Evolutionary conservation across 495 filamentous ascomycete species (phyloP), one percentile per base, ranked within the genome.

Genomic region (Bacidia rubella): DNA sequence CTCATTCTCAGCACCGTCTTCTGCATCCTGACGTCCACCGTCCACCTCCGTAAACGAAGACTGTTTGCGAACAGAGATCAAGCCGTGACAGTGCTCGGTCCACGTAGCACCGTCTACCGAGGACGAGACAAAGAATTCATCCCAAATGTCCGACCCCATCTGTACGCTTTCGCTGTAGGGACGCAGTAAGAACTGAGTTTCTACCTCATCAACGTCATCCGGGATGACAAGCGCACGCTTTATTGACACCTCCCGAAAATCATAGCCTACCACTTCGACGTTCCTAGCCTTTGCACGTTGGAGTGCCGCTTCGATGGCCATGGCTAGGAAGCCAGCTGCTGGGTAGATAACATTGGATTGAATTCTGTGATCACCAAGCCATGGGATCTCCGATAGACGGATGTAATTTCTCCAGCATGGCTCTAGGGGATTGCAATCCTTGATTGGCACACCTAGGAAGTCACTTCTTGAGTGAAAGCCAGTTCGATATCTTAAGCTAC

Each of bases 301-400:
- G n/a, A 17, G 3, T 22, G 12, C 43, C 2, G 72, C 76, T 58
- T 83, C 78, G 0, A 81, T 58, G 2, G 73, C 78, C 71, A 79
- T 77, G 19, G 66, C 60, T 47, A 80, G 53, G 52, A 70, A 80
- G 7, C 73, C 76, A 23, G 77, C 69, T 52, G 68, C 72, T 2
- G 81, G 80, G 57, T 72, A 81, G 1, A 83, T 67, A 32, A 63
- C 57, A 44, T 60, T 62, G 11, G 55, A 61, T 29, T 70, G 64
- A 22, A 71, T 26, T 20, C 22, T 39, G 22, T 52, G 49, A 41
- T 40, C 35, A 41, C 20, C 25, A n/a, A 52, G 27, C 49, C 49
- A 52, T 0, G 49, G 49, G 11, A 52, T 39, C 4, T 42, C 38
- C 2, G 29, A 39, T 17, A 39, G 11, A 42, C 49, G 29, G 38